Conservation (phyloP, 1,284 basidiomycete species). For the Earliella scabrosa region DNA sequence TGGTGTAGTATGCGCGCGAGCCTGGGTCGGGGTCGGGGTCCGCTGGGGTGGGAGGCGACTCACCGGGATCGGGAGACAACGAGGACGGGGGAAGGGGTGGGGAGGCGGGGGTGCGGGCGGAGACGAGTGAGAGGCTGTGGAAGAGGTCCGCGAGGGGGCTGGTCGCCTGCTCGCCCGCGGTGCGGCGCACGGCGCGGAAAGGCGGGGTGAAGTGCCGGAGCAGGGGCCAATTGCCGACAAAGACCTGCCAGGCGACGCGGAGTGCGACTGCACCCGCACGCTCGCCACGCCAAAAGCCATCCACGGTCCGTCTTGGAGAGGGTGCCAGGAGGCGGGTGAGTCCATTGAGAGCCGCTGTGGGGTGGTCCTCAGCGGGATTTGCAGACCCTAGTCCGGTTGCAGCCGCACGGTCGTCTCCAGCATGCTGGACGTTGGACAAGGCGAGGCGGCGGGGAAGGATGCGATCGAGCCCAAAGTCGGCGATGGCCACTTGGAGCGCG, state of each 20-base stretch:
- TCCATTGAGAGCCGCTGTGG: slow-evolving; percentile 19
- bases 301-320: slow-evolving; percentile 22
- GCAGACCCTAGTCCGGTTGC: too few species aligned
- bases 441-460: slow-evolving; percentile 8
- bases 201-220: slow-evolving; percentile 32
- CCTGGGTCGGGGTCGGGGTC: too few species aligned
- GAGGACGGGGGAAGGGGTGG: too few species aligned
- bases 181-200: slow-evolving; percentile 36
- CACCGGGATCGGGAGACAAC: too few species aligned
- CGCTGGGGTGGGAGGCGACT: too few species aligned
- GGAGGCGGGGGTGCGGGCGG: too few species aligned
- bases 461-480: slow-evolving; percentile 31
- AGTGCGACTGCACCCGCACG: slow-evolving; percentile 50
- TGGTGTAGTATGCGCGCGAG: slow-evolving; percentile 36
- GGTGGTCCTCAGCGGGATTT: too few species aligned
- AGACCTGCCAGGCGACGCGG: slow-evolving; percentile 50
- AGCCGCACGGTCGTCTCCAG: too few species aligned
- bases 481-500: slow-evolving; percentile 47
- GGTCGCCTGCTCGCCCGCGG: slow-evolving; percentile 28
- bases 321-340: slow-evolving; percentile 34
- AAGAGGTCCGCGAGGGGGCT: slow-evolving; percentile 35
- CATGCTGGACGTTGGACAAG: background rate
- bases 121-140: slow-evolving; percentile 13
- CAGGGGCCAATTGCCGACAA: slow-evolving; percentile 55
- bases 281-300: slow-evolving; percentile 52